Conservation (phyloP, 2,329 filamentous ascomycete genomes). For the Septoria petroselini region DNA sequence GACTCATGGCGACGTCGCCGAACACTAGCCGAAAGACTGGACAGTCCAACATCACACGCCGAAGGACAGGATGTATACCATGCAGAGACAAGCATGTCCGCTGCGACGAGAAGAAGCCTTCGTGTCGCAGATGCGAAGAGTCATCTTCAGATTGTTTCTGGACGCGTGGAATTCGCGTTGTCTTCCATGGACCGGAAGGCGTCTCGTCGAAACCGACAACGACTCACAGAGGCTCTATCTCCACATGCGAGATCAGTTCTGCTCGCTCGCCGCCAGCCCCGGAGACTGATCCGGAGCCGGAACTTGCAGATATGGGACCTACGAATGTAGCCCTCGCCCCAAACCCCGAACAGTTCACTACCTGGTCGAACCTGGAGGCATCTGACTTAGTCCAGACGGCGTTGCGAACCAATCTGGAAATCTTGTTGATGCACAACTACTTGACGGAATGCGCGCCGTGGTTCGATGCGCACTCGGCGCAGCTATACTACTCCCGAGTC, state of each 20-base stretch:
- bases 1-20: background rate
- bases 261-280: background rate
- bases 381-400: conserved; percentile 19
- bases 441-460: conserved; percentile 18
- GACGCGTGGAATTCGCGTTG: conserved; percentile 16
- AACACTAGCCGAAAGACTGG: background rate
- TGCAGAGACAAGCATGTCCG: conserved; percentile 19
- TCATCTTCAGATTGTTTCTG: conserved; percentile 14
- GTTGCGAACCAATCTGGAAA: conserved; percentile 14
- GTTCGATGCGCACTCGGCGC: conserved; percentile 18
- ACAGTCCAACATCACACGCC: conserved; percentile 15
- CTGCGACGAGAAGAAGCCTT: conserved; percentile 19
- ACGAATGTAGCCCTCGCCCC: conserved; percentile 11
- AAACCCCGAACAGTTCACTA: conserved; percentile 14
- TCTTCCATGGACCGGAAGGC: conserved; percentile 16
- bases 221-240: background rate
- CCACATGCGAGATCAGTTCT: background rate
- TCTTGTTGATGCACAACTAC: conserved; percentile 19
- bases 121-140: conserved; percentile 15
- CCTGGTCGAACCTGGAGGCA: conserved; percentile 16
- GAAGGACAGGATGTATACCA: conserved; percentile 19
- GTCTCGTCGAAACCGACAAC: background rate
- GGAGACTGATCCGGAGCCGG: conserved; percentile 3
- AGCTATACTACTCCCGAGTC: conserved; percentile 17
- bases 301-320: conserved; percentile 4